These are phyloP conservation scores for Chalciporus piperatus DNA, from an alignment of 768 basidiomycete species.

Conservation along the genomic window DNA sequence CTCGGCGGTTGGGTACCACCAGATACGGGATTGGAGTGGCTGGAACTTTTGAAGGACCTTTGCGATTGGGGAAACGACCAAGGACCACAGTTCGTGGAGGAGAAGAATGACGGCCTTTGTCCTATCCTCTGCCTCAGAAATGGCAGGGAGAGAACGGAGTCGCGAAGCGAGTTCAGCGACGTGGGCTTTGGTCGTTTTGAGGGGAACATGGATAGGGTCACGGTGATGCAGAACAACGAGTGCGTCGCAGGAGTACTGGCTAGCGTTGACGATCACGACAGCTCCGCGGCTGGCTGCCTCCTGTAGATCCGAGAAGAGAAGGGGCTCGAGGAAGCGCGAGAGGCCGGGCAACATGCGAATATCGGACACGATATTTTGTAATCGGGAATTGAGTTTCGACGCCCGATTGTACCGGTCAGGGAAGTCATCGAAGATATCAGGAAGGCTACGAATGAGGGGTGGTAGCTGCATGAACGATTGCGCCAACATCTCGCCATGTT, in stretches of 20 bases:
- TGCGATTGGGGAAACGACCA: slow-evolving; percentile 12
- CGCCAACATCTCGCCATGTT: not conserved
- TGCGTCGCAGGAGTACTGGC: slow-evolving; percentile 30
- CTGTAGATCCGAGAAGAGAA: slow-evolving; percentile 10
- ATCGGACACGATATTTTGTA: slow-evolving; percentile 6
- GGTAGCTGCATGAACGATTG: slow-evolving; percentile 18
- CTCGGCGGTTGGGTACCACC: slow-evolving; percentile 7
- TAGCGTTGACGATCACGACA: slow-evolving; percentile 32
- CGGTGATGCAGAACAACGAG: slow-evolving; percentile 19
- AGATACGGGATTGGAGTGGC: not conserved
- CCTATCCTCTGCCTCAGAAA: not conserved
- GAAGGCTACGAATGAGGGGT: not conserved
- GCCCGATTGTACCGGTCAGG: not conserved
- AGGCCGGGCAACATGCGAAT: slow-evolving; percentile 19
- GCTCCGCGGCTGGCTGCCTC: slow-evolving; percentile 21
- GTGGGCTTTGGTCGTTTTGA: not conserved
- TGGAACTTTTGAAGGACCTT: not conserved
- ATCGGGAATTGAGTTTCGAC: not conserved
- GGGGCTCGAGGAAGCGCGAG: slow-evolving; percentile 24
- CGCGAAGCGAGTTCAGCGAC: slow-evolving; percentile 1
- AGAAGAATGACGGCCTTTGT: not conserved
- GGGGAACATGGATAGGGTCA: slow-evolving; percentile 4
- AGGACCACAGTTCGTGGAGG: not conserved
- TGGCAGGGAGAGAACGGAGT: not conserved
- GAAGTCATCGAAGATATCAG: not conserved